phyloP scores from a whole-genome alignment of 148 eudicot genomes.

The Diospyros lotus region DNA sequence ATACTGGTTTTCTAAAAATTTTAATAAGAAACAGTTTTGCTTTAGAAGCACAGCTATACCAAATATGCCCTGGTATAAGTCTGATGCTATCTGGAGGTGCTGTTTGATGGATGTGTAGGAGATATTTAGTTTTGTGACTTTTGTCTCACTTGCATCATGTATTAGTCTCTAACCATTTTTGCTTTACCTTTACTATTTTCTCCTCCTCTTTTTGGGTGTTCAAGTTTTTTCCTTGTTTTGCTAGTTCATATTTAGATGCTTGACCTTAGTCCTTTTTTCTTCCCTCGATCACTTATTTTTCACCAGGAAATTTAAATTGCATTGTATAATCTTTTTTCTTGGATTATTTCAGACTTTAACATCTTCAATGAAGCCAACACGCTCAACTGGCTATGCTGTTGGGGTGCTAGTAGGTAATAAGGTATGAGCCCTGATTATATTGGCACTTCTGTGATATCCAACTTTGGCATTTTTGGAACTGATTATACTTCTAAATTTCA shows the following conservation, averaged over 20 bases:
- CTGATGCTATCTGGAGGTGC: neutral
- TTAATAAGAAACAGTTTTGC: too few species aligned
- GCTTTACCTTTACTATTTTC: neutral
- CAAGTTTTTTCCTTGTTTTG: too few species aligned
- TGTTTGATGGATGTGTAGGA: neutral
- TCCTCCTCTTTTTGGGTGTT: too few species aligned
- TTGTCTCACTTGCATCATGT: neutral
- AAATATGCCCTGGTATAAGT: neutral
- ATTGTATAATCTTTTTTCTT: neutral
- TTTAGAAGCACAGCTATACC: too few species aligned
- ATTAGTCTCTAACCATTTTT: neutral
- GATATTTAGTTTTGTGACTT: neutral
- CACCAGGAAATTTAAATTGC: neutral
- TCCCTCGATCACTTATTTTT: neutral
- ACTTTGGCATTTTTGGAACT: neutral
- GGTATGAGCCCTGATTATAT: conserved; percentile 37
- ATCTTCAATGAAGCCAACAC: conserved; percentile 46
- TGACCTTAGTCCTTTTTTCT: neutral
- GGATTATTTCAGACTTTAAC: conserved; percentile 41
- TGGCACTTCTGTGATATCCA: neutral
- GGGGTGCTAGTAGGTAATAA: conserved; percentile 64
- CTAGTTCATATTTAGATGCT: neutral
- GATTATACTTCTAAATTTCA: neutral
- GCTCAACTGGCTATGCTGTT: conserved; percentile 50
- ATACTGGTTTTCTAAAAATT: too few species aligned